phyloP scores from a whole-genome alignment of 2,329 filamentous ascomycete species.

The Fusarium incarnatum region DNA sequence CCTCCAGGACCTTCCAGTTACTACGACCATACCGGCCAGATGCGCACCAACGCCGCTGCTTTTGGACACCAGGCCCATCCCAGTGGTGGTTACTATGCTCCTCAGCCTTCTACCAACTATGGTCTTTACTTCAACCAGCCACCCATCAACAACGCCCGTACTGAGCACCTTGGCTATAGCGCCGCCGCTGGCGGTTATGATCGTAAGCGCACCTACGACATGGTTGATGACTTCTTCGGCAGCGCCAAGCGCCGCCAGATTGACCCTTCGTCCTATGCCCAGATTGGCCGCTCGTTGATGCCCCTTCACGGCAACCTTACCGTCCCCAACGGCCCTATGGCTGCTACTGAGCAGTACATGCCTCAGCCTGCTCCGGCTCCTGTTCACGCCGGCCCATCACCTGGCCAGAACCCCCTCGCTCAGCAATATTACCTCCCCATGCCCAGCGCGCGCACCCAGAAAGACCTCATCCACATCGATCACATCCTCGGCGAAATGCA shows the following conservation, averaged over 20 bases:
- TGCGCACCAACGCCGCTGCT: conserved; percentile 66
- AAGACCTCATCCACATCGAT: conserved; percentile 92
- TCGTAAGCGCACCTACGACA: conserved; percentile 87
- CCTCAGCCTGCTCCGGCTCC: conserved; percentile 54
- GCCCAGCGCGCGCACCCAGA: conserved; percentile 90
- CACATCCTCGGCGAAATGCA: conserved; percentile 96
- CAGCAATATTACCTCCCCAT: conserved; percentile 91
- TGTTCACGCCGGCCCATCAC: conserved; percentile 66
- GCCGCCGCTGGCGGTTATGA: conserved; percentile 68
- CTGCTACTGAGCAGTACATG: conserved; percentile 66
- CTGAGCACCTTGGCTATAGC: conserved; percentile 74
- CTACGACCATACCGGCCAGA: conserved; percentile 74
- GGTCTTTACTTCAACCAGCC: conserved; percentile 84
- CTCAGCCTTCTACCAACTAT: conserved; percentile 67
- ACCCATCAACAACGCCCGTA: conserved; percentile 63
- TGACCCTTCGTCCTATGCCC: conserved; percentile 88
- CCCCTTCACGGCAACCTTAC: conserved; percentile 79
- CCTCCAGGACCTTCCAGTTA: conserved; percentile 66
- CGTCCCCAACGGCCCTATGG: conserved; percentile 65
- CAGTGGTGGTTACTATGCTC: conserved; percentile 66
- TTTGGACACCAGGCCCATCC: conserved; percentile 68
- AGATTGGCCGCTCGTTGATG: conserved; percentile 89
- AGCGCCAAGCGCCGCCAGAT: conserved; percentile 92
- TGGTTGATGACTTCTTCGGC: conserved; percentile 93
- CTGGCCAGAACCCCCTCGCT: conserved; percentile 66